Conservation (phyloP, 345 rosid species). For the Dovyalis caffra region DNA sequence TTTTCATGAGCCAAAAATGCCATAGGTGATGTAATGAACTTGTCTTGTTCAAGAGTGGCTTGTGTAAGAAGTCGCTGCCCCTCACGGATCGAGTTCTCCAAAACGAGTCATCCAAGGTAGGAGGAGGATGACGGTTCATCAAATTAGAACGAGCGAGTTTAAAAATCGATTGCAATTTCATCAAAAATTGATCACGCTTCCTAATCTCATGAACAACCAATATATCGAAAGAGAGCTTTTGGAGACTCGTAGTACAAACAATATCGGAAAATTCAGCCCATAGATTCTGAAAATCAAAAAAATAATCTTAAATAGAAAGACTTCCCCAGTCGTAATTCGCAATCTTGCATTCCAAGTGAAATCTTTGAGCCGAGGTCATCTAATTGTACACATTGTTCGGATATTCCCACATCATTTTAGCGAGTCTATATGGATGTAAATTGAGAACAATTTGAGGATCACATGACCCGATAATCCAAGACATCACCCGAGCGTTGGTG, state of each 20-base stretch:
- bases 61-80: neutral
- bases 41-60: neutral
- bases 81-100: neutral
- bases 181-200: constrained; percentile 19
- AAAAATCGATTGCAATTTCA: constrained; percentile 12
- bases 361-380: neutral
- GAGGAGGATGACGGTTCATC: constrained; percentile 3
- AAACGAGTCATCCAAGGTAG: constrained; percentile 2
- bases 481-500: constrained; percentile 12
- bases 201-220: constrained; percentile 5
- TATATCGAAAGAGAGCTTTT: neutral
- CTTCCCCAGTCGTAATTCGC: neutral
- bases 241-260: neutral
- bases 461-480: neutral
- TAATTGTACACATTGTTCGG: constrained; percentile 4
- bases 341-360: constrained; percentile 14
- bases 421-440: neutral
- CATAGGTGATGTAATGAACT: neutral
- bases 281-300: constrained; percentile 1
- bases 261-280: neutral
- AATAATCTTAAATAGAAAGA: constrained; percentile 20
- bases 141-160: neutral
- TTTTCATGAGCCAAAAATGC: neutral
- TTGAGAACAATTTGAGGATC: neutral
- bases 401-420: neutral